Evolutionary conservation across 805 yeast genomes (phyloP).

Genomic region (Yamadazyma scolyti): DNA sequence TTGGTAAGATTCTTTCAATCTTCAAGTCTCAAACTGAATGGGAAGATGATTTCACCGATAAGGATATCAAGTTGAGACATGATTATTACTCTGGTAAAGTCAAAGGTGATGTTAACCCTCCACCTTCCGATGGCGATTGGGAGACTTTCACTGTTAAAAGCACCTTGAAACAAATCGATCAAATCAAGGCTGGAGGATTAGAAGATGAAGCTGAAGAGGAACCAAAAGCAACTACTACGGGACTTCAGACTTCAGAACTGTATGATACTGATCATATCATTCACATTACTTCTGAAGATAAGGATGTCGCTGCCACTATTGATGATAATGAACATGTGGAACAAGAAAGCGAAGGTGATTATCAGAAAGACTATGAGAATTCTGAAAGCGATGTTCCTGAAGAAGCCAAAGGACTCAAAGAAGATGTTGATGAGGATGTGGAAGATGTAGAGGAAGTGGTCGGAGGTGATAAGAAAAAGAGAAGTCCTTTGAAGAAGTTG

Average conservation of each 20-base stretch:
- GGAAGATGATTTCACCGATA: slow-evolving; percentile 28
- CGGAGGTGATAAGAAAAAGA: slow-evolving; percentile 11
- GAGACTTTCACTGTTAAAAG: slow-evolving; percentile 12
- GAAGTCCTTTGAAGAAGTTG: slow-evolving; percentile 17
- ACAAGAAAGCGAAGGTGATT: slow-evolving; percentile 5
- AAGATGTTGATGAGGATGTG: slow-evolving; percentile 2
- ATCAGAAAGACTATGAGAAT: slow-evolving; percentile 13
- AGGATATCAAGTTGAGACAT: slow-evolving; percentile 34
- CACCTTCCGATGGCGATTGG: slow-evolving; percentile 15
- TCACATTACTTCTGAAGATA: slow-evolving; percentile 8
- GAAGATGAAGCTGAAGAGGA: slow-evolving; percentile 3
- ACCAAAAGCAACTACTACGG: slow-evolving; percentile 2
- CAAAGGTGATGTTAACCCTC: slow-evolving; percentile 12
- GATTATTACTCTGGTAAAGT: slow-evolving; percentile 25
- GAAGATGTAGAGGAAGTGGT: background rate
- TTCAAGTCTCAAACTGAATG: slow-evolving; percentile 32
- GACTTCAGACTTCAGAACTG: background rate
- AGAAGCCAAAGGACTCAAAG: slow-evolving; percentile 3
- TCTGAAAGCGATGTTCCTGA: slow-evolving; percentile 3
- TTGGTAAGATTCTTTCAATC: slow-evolving; percentile 28
- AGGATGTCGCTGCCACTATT: slow-evolving; percentile 24
- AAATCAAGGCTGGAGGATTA: slow-evolving; percentile 4
- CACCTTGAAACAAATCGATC: slow-evolving; percentile 5
- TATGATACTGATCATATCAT: slow-evolving; percentile 20
- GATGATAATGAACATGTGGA: slow-evolving; percentile 34